Evolutionary conservation across 208 protist species (phyloP), one percentile per base, ranked within the genome.

Genomic region (Entamoeba invadens): DNA sequence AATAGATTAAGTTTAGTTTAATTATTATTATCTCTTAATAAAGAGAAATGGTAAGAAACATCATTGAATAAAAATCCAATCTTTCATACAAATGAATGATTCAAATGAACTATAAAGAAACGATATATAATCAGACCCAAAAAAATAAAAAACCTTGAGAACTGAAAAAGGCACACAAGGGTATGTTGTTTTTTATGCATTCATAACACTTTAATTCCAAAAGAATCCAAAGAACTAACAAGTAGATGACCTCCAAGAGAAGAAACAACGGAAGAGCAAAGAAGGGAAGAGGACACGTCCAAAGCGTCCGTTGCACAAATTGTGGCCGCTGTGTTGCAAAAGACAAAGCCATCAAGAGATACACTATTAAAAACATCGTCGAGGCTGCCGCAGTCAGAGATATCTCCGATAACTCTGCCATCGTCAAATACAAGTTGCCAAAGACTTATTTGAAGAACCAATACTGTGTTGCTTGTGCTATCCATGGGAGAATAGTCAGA

Each of bases 391-490:
- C 98, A 94, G 98, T 98, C 95, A 96, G 98, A 45, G 95, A 96
- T 95, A 97, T 96, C 94, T 98, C 97, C 96, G 46, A 51, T 68
- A 72, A 93, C 46, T 95, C 93, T 45, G 93, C 46, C 46, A 21
- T 92, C 8, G 45, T 45, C 94, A 96, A 46, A 18, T 98, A 98
- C 95, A 93, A 94, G 93, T 97, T 99, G 95, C 98, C 98, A 94
- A 99, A 99, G 97, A 96, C 99, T 93, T 99, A 99, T 97, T 97
- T 98, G 96, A 99, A 99, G 97, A 96, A 98, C 96, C 97, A 99
- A 96, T 99, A 99, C 97, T 99, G 98, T 97, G 98, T 99, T 94
- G 98, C 98, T 44, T 99, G 98, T 97, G 98, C 98, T 94, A 98
- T 99, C 95, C 98, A 99, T 98, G 97, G 97, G 95, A 98, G 98